Base-by-base conservation (phyloP, 768 basidiomycete genomes). In the Auricularia sp. region DNA sequence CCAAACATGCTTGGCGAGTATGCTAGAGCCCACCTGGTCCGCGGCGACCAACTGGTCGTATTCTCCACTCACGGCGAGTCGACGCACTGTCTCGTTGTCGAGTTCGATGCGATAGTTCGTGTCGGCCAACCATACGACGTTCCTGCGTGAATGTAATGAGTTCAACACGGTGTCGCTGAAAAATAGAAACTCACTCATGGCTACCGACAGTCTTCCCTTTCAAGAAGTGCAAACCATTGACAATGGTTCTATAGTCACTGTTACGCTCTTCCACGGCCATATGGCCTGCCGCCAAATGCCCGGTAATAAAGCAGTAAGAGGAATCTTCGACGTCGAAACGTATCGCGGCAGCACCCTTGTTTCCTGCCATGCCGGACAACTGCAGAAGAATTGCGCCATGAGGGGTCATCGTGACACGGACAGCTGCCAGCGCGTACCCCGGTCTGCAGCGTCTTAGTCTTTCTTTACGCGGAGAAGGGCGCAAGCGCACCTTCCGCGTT, bases 281-380 rank as follows among this genome's bases (percentile, higher is more conserved):
- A 71, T 97, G 94, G 6, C 97, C 97, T n/a, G 97, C 95, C 16
- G 97, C 95, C 51, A 98, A 82, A 74, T 98, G 97, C 3, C 92
- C 93, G 8, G 96, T 98, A 67, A 99, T 74, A 76, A 98, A 95
- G 76, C 97, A 99, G 70, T 98, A 88, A 64, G 84, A 89, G 8
- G 95, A 91, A 71, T 95, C 93, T 68, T 90, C 82, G 70, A 91
- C 92, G 35, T 98, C 91, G 61, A 99, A 78, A 12, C 97, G 87
- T 67, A 99, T 92, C 5, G 88, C 94, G 12, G 96, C 91, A 1
- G 93, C 97, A 21, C 97, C 97, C 77, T 99, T 96, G 77, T 96
- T 96, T 35, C 94, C 97, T 0, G 93, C 93, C 85, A 98, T 93
- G 12, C 97, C 97, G 39, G 56, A 59, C 29, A 59, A 23, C 56